These are phyloP conservation scores for Comarum palustre DNA, from an alignment of 306 rosid species.

Conservation along the genomic window DNA sequence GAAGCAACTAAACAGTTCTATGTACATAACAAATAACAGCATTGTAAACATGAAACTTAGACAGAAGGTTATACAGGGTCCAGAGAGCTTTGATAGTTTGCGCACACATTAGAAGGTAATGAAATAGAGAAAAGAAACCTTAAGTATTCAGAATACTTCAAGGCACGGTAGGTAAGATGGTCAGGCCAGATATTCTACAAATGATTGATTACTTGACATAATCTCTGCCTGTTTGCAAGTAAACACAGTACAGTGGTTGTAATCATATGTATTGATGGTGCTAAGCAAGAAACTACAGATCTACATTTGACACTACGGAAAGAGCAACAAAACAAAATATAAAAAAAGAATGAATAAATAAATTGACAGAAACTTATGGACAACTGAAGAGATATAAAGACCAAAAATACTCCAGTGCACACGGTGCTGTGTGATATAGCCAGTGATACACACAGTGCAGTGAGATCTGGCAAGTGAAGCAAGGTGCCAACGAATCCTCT, in stretches of 20 bases:
- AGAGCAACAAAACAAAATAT: background rate
- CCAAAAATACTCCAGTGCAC: slow-evolving; percentile 23
- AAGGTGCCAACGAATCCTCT: slow-evolving; percentile 35
- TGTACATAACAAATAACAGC: slow-evolving; percentile 23
- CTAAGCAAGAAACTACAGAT: slow-evolving; percentile 14
- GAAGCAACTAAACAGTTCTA: slow-evolving; percentile 22
- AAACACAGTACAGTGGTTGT: slow-evolving; percentile 19
- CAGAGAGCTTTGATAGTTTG: slow-evolving; percentile 26
- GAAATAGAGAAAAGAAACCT: background rate
- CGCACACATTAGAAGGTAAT: background rate
- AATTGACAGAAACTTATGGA: background rate
- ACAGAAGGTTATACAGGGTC: slow-evolving; percentile 32
- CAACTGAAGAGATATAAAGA: background rate
- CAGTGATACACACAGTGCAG: slow-evolving; percentile 21
- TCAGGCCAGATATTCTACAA: slow-evolving; percentile 28
- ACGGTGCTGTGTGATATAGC: slow-evolving; percentile 11
- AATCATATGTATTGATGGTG: slow-evolving; percentile 17
- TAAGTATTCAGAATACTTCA: slow-evolving; percentile 14
- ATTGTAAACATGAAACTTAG: slow-evolving; percentile 11
- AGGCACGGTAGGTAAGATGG: slow-evolving; percentile 33
- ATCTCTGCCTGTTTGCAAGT: background rate
- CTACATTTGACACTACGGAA: slow-evolving; percentile 18
- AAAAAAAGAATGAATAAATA: background rate
- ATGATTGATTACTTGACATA: slow-evolving; percentile 22
- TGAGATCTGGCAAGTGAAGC: slow-evolving; percentile 25